phyloP scores from a whole-genome alignment of 192 early-diverging fungal species.

The Coemansia sp. region DNA sequence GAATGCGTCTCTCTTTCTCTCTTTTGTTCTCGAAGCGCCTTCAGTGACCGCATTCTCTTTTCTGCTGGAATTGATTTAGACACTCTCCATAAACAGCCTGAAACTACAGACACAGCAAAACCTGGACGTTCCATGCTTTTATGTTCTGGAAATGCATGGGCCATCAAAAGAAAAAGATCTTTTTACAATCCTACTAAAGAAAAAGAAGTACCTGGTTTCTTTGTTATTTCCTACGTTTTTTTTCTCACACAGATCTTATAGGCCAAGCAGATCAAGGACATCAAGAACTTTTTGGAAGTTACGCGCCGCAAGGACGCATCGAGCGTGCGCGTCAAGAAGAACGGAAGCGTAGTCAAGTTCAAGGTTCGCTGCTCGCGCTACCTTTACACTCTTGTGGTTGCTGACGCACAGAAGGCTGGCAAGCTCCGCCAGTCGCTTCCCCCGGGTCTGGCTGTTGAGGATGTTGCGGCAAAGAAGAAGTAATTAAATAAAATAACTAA shows the following conservation, averaged over 20 bases:
- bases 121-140: too few species aligned
- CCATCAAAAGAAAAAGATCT: slow-evolving; percentile 5
- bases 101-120: too few species aligned
- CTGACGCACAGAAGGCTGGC: slow-evolving; percentile 91
- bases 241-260: too few species aligned
- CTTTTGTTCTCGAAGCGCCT: neutral
- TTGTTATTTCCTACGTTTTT: neutral
- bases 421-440: slow-evolving; percentile 96
- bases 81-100: neutral
- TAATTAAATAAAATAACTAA: neutral
- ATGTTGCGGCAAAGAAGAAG: slow-evolving; percentile 22
- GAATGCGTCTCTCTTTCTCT: neutral
- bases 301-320: slow-evolving; percentile 95
- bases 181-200: slow-evolving; percentile 3
- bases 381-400: slow-evolving; percentile 96
- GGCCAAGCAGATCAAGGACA: slow-evolving; percentile 97
- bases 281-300: slow-evolving; percentile 96
- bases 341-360: slow-evolving; percentile 89
- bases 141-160: too few species aligned
- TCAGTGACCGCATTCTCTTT: neutral
- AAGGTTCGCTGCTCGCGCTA: slow-evolving; percentile 98
- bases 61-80: neutral
- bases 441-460: slow-evolving; percentile 52
- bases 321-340: slow-evolving; percentile 96
- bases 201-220: neutral